Conservation (phyloP, 2,329 filamentous ascomycete genomes). For the Xylariomycetidae sp. region DNA sequence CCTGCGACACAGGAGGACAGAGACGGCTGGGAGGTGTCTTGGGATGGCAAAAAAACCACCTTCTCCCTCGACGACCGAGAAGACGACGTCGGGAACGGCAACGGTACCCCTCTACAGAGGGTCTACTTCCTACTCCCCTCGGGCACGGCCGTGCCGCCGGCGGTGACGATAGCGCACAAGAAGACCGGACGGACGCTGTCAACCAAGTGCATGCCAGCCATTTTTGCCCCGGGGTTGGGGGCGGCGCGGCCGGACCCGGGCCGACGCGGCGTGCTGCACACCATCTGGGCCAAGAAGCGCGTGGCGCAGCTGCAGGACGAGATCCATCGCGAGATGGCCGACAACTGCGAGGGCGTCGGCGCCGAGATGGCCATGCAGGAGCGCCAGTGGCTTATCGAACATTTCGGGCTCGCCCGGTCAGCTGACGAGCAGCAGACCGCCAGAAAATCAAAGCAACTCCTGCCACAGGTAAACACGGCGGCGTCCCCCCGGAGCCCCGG, state of each 20-base stretch:
- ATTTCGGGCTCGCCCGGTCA: conserved; percentile 59
- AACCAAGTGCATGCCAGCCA: conserved; percentile 79
- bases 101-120: conserved; percentile 41
- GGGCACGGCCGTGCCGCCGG: conserved; percentile 64
- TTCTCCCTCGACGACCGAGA: conserved; percentile 59
- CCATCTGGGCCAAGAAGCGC: conserved; percentile 83
- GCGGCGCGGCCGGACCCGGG: conserved; percentile 62
- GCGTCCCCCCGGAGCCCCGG: conserved; percentile 49
- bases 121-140: conserved; percentile 80
- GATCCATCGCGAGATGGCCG: conserved; percentile 67
- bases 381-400: conserved; percentile 77
- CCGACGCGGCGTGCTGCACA: conserved; percentile 79
- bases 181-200: conserved; percentile 36
- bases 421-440: conserved; percentile 14
- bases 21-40: conserved; percentile 68
- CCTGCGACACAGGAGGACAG: conserved; percentile 11
- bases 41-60: conserved; percentile 74
- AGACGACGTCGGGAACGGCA: conserved; percentile 36
- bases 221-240: conserved; percentile 74
- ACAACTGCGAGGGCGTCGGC: conserved; percentile 77
- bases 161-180: conserved; percentile 59
- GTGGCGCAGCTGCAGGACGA: conserved; percentile 71
- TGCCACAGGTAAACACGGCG: not conserved
- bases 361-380: conserved; percentile 80
- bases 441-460: conserved; percentile 6